A percentile compares a stretch with the other conserved stretches of the same genome.
These are phyloP conservation scores for Claviceps capensis DNA, from an alignment of 2,329 filamentous ascomycete genomes.

Conservation along the genomic window DNA sequence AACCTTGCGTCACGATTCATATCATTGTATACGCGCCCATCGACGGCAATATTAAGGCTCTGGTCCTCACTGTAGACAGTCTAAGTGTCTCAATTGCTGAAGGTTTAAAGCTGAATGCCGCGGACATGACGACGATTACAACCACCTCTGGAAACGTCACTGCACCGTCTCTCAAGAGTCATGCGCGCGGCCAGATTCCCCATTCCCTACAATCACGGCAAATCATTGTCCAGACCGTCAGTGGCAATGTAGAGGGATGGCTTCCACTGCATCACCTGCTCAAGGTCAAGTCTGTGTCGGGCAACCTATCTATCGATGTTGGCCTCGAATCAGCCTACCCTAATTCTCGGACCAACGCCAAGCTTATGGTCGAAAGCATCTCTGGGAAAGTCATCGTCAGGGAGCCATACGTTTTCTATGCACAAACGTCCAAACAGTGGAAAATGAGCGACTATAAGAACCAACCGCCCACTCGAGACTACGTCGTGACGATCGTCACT, in stretches of 20 bases:
- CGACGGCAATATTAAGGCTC: slow-evolving; percentile 20
- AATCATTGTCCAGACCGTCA: slow-evolving; percentile 27
- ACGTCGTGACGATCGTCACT: not conserved
- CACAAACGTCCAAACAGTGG: not conserved
- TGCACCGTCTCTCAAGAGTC: slow-evolving; percentile 11
- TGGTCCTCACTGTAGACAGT: slow-evolving; percentile 24
- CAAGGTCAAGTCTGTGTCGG: slow-evolving; percentile 29
- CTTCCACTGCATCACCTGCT: slow-evolving; percentile 39
- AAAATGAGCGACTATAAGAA: not conserved
- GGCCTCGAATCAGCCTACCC: not conserved
- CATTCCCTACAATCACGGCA: slow-evolving; percentile 30
- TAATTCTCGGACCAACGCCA: not conserved
- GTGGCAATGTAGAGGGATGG: slow-evolving; percentile 31
- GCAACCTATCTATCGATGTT: slow-evolving; percentile 17
- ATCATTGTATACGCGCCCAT: slow-evolving; percentile 33
- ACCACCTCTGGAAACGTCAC: slow-evolving; percentile 22
- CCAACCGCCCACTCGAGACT: not conserved
- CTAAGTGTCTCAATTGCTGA: slow-evolving; percentile 27
- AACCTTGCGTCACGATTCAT: slow-evolving; percentile 15
- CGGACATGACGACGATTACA: slow-evolving; percentile 16
- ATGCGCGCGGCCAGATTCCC: slow-evolving; percentile 13
- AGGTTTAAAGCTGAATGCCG: slow-evolving; percentile 24
- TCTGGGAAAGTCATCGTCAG: not conserved
- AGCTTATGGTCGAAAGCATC: not conserved
- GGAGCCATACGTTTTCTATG: not conserved